Evolutionary conservation across 257 asterid species (phyloP), one percentile per base, ranked within the genome.

Genomic region (Knoxia roxburghii): DNA sequence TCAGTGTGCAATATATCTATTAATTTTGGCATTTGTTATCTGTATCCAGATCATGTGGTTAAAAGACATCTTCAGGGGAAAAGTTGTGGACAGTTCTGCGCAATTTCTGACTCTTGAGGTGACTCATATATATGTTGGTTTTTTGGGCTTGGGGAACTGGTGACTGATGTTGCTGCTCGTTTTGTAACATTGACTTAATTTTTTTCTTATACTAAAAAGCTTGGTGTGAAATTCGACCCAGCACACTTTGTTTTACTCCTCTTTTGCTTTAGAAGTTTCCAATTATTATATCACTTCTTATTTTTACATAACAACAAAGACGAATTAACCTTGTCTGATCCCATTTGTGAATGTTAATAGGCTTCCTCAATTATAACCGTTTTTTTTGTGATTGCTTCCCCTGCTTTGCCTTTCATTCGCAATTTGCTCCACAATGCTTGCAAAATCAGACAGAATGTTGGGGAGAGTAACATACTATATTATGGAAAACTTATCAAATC

Each of bases 101-200:
- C 81, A 86, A 62, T 84, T 79, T 77, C 68, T 86, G 84, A 90
- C 97, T 52, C 69, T 90, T 46, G 91, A 90, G 95, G 97, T 87
- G 74, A 72, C 66, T 13, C 62, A 30, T 75, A 30, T 65, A 51
- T 75, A 67, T 68, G 54, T 39, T 72, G 23, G 33, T 69, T 71
- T 53, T 15, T 32, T 27, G 60, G 48, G 29, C 41, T 23, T 57
- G 33, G 39, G 18, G 26, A 12, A 6, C 24, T 17, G 11, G 11
- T 52, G 23, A 3, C 18, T 30, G 62, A 7, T 9, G 23, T 17
- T 46, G n/a, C n/a, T 46, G 12, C n/a, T 13, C 12, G 20, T 12
- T n/a, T n/a, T n/a, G n/a, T n/a, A n/a, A 32, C 26, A 32, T 17
- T 58, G 26, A 58, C 46, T 58, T 8, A 9, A 30, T 14, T 58